These are phyloP conservation scores for Ustilago trichophora DNA, from an alignment of 1,284 basidiomycete genomes.

Conservation along the genomic window DNA sequence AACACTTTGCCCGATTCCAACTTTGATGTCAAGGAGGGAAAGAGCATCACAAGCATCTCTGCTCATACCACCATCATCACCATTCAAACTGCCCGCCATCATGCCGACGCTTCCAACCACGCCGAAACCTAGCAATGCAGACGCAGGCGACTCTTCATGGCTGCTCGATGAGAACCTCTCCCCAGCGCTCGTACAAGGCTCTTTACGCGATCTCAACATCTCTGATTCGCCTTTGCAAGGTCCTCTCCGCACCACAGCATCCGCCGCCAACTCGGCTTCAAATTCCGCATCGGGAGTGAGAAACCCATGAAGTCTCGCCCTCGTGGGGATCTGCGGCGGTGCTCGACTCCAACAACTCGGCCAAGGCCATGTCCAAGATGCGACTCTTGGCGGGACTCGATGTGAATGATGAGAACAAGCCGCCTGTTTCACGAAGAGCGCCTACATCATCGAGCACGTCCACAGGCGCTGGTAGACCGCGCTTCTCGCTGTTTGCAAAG, in stretches of 20 bases:
- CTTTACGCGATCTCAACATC: constrained; percentile 38
- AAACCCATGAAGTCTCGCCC: constrained; percentile 38
- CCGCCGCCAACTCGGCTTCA: constrained; percentile 6
- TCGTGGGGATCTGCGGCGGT: constrained; percentile 41
- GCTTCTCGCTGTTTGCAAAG: constrained; percentile 47
- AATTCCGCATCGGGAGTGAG: constrained; percentile 7
- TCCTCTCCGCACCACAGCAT: constrained; percentile 12
- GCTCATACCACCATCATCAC: neutral
- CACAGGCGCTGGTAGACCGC: constrained; percentile 18
- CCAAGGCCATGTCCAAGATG: constrained; percentile 40
- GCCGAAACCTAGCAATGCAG: constrained; percentile 19
- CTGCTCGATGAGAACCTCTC: constrained; percentile 41
- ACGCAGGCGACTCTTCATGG: constrained; percentile 36
- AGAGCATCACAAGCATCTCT: no score
- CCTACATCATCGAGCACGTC: constrained; percentile 9
- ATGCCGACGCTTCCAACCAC: constrained; percentile 41
- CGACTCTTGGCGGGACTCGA: constrained; percentile 37
- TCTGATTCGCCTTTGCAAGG: constrained; percentile 35
- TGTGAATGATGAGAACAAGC: constrained; percentile 36
- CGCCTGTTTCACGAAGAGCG: constrained; percentile 23
- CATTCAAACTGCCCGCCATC: neutral
- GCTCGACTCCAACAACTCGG: constrained; percentile 26
- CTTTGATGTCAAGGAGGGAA: no score
- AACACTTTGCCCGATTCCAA: no score
- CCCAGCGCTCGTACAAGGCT: constrained; percentile 24